These are phyloP conservation scores for Phytophthora pseudosyringae DNA, from an alignment of 352 stramenopile genomes.

Conservation along the genomic window DNA sequence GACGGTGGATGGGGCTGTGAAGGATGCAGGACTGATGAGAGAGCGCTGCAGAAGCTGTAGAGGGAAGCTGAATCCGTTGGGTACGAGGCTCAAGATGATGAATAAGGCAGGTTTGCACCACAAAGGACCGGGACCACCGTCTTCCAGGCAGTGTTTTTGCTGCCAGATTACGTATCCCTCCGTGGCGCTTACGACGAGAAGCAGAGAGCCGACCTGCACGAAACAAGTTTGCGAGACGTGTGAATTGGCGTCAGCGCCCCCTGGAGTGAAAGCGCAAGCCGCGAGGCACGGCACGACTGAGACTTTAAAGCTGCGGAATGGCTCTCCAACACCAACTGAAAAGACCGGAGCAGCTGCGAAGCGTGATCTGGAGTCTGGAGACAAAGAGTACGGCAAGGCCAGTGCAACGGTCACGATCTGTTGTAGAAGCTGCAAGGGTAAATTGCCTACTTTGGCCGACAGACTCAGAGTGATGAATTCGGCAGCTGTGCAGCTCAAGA, in stretches of 20 bases:
- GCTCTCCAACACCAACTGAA: background rate
- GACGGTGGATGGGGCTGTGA: constrained; percentile 4
- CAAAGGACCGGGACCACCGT: background rate
- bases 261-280: background rate
- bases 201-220: background rate
- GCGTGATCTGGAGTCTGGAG: background rate
- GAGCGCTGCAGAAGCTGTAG: constrained; percentile 5
- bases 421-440: constrained; percentile 14
- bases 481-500: constrained; percentile 3
- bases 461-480: constrained; percentile 4
- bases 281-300: background rate
- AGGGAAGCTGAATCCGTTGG: constrained; percentile 1
- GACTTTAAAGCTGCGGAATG: background rate
- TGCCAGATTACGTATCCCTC: constrained; percentile 17
- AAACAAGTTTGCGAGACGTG: constrained; percentile 5
- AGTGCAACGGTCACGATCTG: background rate
- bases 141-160: constrained; percentile 13
- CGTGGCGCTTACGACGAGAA: constrained; percentile 6
- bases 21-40: background rate
- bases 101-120: constrained; percentile 6
- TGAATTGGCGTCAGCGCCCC: background rate
- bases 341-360: background rate
- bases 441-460: constrained; percentile 1
- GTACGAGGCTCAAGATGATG: background rate
- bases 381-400: background rate